Conservation (phyloP, 257 asterid species). For the Solanum sejunctum region DNA sequence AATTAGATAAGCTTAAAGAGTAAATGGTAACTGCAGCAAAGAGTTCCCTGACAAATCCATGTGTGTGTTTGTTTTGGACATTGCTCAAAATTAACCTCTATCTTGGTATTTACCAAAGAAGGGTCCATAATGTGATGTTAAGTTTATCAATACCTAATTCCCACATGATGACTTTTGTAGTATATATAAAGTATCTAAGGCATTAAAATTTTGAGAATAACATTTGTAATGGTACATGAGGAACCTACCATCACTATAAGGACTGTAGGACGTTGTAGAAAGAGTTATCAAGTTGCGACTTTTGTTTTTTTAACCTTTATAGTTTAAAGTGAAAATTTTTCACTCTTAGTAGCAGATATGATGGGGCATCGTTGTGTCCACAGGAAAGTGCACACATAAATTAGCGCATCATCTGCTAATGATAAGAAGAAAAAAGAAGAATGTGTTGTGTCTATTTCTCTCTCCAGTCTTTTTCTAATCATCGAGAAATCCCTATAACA, state of each 20-base stretch:
- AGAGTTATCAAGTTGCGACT: neutral
- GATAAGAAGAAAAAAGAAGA: neutral
- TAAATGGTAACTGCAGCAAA: neutral
- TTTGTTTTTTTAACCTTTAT: neutral
- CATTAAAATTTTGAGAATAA: neutral
- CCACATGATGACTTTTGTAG: neutral
- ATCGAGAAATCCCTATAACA: neutral
- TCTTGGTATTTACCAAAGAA: neutral
- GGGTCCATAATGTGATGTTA: neutral
- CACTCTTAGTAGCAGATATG: neutral
- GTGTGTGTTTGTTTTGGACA: neutral
- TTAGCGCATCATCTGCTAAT: neutral
- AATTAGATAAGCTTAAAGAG: neutral
- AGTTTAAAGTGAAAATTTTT: neutral
- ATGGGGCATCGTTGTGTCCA: neutral
- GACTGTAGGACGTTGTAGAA: neutral
- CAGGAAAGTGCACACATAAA: neutral
- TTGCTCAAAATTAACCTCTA: neutral
- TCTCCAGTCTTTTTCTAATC: neutral
- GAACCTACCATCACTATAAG: neutral
- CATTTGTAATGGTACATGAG: neutral
- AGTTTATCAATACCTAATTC: neutral
- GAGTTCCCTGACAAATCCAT: neutral
- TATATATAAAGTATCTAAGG: neutral
- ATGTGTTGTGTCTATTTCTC: neutral